Conservation (phyloP, 2,329 filamentous ascomycete species). For the Ophiostoma perfectum region DNA sequence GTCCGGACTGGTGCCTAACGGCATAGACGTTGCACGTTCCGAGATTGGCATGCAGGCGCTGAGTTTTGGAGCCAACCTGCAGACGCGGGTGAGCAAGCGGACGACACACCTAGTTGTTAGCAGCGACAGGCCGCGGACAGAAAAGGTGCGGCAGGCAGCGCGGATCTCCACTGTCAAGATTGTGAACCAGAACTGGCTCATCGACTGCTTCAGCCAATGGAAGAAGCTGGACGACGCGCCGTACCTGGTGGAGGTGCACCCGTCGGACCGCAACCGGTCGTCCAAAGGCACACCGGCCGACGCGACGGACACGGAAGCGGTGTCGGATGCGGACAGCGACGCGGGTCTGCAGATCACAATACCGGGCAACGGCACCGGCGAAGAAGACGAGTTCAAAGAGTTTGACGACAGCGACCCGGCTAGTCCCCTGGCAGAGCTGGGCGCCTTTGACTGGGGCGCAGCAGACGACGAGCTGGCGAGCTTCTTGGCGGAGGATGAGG, state of each 20-base stretch:
- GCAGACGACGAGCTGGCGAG: constrained; percentile 70
- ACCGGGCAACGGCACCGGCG: constrained; percentile 33
- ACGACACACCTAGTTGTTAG: constrained; percentile 72
- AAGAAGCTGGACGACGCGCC: constrained; percentile 68
- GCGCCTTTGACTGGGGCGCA: constrained; percentile 56
- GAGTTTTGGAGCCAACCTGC: constrained; percentile 70
- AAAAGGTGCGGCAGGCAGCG: constrained; percentile 84
- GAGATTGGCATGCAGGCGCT: constrained; percentile 84
- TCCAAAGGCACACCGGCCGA: constrained; percentile 27
- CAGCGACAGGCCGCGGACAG: constrained; percentile 67
- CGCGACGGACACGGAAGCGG: constrained; percentile 29
- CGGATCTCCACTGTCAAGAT: constrained; percentile 78
- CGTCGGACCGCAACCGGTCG: constrained; percentile 51
- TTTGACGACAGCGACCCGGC: constrained; percentile 41
- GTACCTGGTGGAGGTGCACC: constrained; percentile 71
- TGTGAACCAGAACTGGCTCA: constrained; percentile 85
- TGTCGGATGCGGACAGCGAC: constrained; percentile 32
- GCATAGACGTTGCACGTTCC: constrained; percentile 69
- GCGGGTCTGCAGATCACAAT: constrained; percentile 21
- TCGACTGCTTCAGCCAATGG: constrained; percentile 81
- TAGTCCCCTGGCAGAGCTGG: constrained; percentile 52
- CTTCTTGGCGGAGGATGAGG: constrained; percentile 57
- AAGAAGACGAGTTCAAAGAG: constrained; percentile 42
- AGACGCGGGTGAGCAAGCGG: constrained; percentile 52
- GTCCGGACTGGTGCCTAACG: constrained; percentile 82